Evolutionary conservation across 2,329 filamentous ascomycete genomes (phyloP).

Genomic region (Plectosphaerella plurivora): DNA sequence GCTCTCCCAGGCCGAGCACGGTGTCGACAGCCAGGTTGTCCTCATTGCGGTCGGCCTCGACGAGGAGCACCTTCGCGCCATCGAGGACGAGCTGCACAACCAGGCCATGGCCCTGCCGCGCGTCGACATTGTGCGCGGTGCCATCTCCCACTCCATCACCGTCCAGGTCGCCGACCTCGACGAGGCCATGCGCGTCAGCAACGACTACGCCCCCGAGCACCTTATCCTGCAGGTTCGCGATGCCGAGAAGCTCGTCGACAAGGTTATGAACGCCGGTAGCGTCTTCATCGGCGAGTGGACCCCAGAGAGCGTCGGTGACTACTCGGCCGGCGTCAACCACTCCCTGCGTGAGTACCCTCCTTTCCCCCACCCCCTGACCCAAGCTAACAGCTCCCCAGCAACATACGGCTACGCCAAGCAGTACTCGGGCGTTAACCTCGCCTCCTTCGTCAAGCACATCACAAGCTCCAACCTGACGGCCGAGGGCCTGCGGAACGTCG

Average conservation of each 20-base stretch:
- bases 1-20: conserved; percentile 93
- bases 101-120: conserved; percentile 85
- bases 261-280: conserved; percentile 89
- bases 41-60: conserved; percentile 78
- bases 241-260: conserved; percentile 67
- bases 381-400: conserved; percentile 44
- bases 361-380: neutral
- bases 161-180: conserved; percentile 67
- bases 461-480: conserved; percentile 87
- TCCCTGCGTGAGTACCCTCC: conserved; percentile 72
- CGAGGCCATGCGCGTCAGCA: conserved; percentile 78
- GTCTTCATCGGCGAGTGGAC: conserved; percentile 97
- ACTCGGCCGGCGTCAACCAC: conserved; percentile 97
- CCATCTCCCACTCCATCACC: conserved; percentile 89
- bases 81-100: conserved; percentile 84
- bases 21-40: conserved; percentile 92
- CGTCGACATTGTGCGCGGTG: conserved; percentile 86
- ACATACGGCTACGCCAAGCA: conserved; percentile 98
- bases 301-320: conserved; percentile 95
- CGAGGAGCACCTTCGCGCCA: conserved; percentile 69
- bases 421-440: conserved; percentile 95
- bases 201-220: conserved; percentile 94
- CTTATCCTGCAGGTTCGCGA: conserved; percentile 85
- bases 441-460: conserved; percentile 96
- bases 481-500: conserved; percentile 80